phyloP scores from a whole-genome alignment of 495 filamentous ascomycete genomes.

The Ramalina peruviana region DNA sequence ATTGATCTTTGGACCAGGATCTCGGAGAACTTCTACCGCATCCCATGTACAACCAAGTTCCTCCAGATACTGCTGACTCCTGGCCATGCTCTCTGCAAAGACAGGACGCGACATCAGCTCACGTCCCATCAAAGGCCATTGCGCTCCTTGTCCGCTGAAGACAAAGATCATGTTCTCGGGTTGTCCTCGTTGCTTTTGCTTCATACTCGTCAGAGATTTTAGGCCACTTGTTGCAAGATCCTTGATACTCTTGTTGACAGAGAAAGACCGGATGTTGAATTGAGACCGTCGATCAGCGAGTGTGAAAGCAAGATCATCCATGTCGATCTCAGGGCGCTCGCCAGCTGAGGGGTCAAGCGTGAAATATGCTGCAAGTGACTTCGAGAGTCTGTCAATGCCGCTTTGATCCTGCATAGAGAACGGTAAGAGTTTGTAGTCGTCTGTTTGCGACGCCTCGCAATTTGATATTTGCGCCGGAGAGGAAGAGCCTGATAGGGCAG shows the following conservation, averaged over 20 bases:
- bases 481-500: not conserved
- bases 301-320: constrained; percentile 14
- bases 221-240: not conserved
- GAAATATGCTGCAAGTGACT: too few relatives aligned
- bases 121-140: constrained; percentile 48
- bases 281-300: constrained; percentile 3
- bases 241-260: not conserved
- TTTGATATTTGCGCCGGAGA: constrained; percentile 1
- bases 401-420: not conserved
- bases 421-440: not conserved
- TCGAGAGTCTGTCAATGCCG: not conserved
- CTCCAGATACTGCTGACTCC: constrained; percentile 12
- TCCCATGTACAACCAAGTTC: constrained; percentile 16
- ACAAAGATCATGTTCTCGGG: constrained; percentile 11
- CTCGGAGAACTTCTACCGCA: constrained; percentile 5
- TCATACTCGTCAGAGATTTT: not conserved
- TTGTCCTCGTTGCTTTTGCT: not conserved
- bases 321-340: not conserved
- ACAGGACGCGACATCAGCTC: constrained; percentile 21
- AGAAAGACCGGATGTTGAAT: not conserved
- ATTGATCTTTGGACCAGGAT: too few relatives aligned
- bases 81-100: constrained; percentile 20
- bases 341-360: too few relatives aligned
- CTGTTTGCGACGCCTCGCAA: too few relatives aligned
- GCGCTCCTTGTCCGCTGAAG: constrained; percentile 57